Evolutionary conservation across 2,329 filamentous ascomycete genomes (phyloP).

Genomic region (Bipolaris cookei): DNA sequence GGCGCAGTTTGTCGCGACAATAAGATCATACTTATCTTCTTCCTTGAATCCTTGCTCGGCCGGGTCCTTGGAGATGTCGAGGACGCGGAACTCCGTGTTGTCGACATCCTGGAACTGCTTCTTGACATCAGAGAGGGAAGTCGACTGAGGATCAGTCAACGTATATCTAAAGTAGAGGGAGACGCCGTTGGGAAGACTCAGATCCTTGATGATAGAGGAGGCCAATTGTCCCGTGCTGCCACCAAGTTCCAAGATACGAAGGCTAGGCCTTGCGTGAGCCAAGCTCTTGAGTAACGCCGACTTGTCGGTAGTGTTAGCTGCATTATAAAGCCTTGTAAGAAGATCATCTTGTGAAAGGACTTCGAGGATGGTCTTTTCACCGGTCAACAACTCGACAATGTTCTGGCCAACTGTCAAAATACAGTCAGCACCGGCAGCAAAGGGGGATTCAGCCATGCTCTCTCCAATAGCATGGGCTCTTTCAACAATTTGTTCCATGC

Average conservation of each 20-base stretch:
- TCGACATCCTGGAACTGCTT: neutral
- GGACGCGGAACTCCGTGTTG: slow-evolving; percentile 3
- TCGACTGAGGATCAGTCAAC: slow-evolving; percentile 9
- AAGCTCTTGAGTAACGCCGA: neutral
- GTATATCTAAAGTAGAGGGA: neutral
- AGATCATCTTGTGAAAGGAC: neutral
- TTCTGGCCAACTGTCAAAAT: neutral
- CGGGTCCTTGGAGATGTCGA: slow-evolving; percentile 18
- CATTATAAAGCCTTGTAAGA: neutral
- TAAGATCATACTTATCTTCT: slow-evolving; percentile 18
- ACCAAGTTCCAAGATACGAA: slow-evolving; percentile 11
- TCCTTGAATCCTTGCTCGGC: slow-evolving; percentile 20
- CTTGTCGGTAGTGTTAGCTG: neutral
- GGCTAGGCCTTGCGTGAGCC: slow-evolving; percentile 8
- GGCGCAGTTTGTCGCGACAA: slow-evolving; percentile 16
- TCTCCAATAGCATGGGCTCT: neutral
- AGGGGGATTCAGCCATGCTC: neutral
- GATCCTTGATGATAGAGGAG: neutral
- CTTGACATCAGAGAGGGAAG: slow-evolving; percentile 11
- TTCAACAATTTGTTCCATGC: neutral
- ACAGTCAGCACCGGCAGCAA: neutral
- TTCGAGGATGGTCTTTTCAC: neutral
- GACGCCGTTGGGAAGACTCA: neutral
- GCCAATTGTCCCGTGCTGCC: slow-evolving; percentile 6
- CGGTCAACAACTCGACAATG: neutral